A percentile compares a stretch with the other conserved stretches of the same genome.
Evolutionary conservation across 345 rosid genomes (phyloP).

Genomic region (Citropsis articulata): DNA sequence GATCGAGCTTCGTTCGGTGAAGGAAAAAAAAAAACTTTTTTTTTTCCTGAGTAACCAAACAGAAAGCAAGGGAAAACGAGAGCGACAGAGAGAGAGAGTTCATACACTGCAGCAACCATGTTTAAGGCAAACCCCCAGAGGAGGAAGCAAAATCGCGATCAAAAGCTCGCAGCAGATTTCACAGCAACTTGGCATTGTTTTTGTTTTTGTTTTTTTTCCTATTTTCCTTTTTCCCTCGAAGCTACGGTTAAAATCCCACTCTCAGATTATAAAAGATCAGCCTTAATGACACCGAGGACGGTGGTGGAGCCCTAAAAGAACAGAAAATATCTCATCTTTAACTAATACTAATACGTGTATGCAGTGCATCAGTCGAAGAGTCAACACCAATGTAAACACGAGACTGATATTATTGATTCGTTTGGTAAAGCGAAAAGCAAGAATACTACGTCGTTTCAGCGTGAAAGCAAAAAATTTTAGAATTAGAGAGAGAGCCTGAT

Average conservation of each 20-base stretch:
- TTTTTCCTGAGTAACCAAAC: background rate
- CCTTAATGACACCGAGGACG: background rate
- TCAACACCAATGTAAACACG: background rate
- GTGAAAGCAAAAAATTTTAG: background rate
- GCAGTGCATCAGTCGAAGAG: background rate
- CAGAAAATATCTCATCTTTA: background rate
- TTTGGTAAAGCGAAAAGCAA: background rate
- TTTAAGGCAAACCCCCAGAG: slow-evolving; percentile 43
- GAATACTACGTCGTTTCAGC: background rate
- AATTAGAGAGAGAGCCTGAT: background rate
- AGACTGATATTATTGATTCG: background rate
- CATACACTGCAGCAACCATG: slow-evolving; percentile 46
- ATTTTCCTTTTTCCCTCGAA: background rate
- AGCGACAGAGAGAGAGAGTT: background rate
- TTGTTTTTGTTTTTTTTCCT: background rate
- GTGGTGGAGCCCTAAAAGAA: slow-evolving; percentile 7
- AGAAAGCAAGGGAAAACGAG: background rate
- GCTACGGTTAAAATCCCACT: background rate
- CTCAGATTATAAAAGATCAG: no score
- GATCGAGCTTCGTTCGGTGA: background rate
- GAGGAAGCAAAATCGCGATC: slow-evolving; percentile 45
- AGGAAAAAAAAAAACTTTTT: no score
- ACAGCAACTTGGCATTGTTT: slow-evolving; percentile 34
- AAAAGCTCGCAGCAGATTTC: slow-evolving; percentile 42
- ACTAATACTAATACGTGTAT: no score